Evolutionary conservation across 1,284 basidiomycete species (phyloP), one percentile per base, ranked within the genome.

Genomic region (Cryptococcus hybrid): DNA sequence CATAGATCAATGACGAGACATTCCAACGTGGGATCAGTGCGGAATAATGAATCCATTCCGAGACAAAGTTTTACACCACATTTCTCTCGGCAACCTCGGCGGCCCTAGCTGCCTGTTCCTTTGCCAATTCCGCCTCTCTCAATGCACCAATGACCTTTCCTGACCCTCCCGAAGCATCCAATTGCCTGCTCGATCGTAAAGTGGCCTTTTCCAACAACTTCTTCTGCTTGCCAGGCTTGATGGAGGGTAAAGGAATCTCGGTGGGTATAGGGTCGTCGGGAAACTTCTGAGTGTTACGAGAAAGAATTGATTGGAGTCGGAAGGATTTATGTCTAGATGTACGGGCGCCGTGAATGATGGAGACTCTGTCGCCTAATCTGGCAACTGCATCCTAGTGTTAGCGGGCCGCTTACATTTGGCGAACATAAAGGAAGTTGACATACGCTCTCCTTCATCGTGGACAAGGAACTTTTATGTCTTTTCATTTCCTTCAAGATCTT

Each of bases 381-480:
- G 70, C 60, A 42, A 63, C 72, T 74, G 58, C 15, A n/a, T 34
- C 24, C 53, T 3, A 38, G 44, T 47, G n/a, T 35, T 8, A 35
- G 53, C 24, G 18, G 15, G 24, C 24, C 24, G 24, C 24, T 24
- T 24, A 24, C 24, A 24, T 3, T 24, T 36, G 38, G 45, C 36
- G 52, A 37, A 35, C 36, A 47, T 42, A 43, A 12, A 7, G 53
- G 11, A 51, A 54, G 40, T 2, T 54, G 37, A 66, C 71, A 59
- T 56, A 74, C 72, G 47, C 52, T 71, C 67, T 7, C 56, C 47
- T 59, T 71, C 69, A 52, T 75, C 73, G 53, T 75, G 73, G 5
- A 72, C 71, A 45, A 73, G 62, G 45, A 65, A 66, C 60, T 75
- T 75, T 70, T 73, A 49, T 69, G 66, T 51, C 64, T 63, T 46